phyloP scores from a whole-genome alignment of 2,329 filamentous ascomycete species.

The Stagonosporopsis chrysanthemi region DNA sequence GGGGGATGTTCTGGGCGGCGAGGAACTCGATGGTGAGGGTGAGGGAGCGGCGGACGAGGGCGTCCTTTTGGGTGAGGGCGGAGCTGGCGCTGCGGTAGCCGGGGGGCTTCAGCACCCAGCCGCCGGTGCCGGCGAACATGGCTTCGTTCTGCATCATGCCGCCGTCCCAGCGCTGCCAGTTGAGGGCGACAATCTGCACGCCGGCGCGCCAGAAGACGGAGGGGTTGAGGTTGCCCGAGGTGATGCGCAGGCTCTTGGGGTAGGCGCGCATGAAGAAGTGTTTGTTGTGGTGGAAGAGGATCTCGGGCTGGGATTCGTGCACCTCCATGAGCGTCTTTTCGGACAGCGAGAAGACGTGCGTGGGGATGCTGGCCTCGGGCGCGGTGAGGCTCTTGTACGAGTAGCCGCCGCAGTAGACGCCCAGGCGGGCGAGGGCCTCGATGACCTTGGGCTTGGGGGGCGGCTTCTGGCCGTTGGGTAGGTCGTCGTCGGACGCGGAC shows the following conservation, averaged over 20 bases:
- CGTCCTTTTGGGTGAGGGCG: constrained; percentile 53
- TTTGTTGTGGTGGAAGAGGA: constrained; percentile 82
- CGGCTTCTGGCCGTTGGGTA: constrained; percentile 54
- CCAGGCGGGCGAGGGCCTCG: constrained; percentile 74
- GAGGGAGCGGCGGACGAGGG: constrained; percentile 62
- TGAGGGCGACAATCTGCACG: constrained; percentile 88
- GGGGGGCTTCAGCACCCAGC: constrained; percentile 85
- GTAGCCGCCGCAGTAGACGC: constrained; percentile 86
- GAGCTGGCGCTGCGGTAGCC: constrained; percentile 66
- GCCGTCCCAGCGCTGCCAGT: constrained; percentile 91
- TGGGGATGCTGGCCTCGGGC: constrained; percentile 64
- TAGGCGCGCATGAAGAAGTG: constrained; percentile 87
- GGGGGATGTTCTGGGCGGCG: constrained; percentile 77
- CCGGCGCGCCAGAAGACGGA: constrained; percentile 86
- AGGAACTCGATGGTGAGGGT: constrained; percentile 76
- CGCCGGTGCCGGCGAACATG: constrained; percentile 82
- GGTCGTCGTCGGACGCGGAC: constrained; percentile 43
- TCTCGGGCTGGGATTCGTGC: constrained; percentile 61
- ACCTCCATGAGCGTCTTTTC: constrained; percentile 72
- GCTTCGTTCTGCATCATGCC: constrained; percentile 96
- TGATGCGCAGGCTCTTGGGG: constrained; percentile 80
- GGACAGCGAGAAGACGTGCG: constrained; percentile 70
- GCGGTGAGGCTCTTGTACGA: constrained; percentile 77
- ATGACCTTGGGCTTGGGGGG: constrained; percentile 69
- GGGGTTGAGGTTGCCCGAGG: constrained; percentile 87